Percentiles rank a stretch among this genome's conserved stretches.
Conservation (phyloP, 1,284 basidiomycete species). For the Thelephora terrestris region DNA sequence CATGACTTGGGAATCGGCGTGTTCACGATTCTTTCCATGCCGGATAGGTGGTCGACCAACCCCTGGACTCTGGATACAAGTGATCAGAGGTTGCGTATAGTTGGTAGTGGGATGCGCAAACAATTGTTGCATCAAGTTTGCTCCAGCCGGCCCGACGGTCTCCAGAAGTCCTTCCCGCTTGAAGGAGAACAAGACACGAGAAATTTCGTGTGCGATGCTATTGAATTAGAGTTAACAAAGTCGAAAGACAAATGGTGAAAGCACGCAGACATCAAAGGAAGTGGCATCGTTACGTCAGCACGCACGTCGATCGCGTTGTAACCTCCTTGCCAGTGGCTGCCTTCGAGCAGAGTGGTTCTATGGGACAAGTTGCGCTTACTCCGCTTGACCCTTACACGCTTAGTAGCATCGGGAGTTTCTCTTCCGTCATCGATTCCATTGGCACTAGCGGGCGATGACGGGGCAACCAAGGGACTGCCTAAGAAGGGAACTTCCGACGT, state of each 20-base stretch:
- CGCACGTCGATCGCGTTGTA: slow-evolving; percentile 56
- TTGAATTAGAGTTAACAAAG: slow-evolving; percentile 8
- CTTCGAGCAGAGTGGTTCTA: slow-evolving; percentile 47
- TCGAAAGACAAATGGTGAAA: slow-evolving; percentile 7
- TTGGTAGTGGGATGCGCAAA: slow-evolving; percentile 21
- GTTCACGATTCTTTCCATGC: slow-evolving; percentile 80
- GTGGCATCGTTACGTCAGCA: slow-evolving; percentile 46
- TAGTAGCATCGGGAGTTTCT: slow-evolving; percentile 49
- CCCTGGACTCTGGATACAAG: slow-evolving; percentile 47
- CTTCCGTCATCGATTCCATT: slow-evolving; percentile 19
- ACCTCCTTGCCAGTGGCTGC: slow-evolving; percentile 20
- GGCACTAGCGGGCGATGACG: slow-evolving; percentile 3
- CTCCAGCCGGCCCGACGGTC: slow-evolving; percentile 74
- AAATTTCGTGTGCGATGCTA: slow-evolving; percentile 74
- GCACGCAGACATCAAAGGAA: slow-evolving; percentile 57
- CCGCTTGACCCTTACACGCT: slow-evolving; percentile 53
- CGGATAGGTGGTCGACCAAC: slow-evolving; percentile 77
- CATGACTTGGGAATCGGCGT: slow-evolving; percentile 74
- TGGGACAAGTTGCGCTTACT: slow-evolving; percentile 42
- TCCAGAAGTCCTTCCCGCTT: slow-evolving; percentile 71
- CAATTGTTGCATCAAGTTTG: slow-evolving; percentile 66
- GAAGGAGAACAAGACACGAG: slow-evolving; percentile 60
- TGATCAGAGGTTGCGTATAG: background rate
- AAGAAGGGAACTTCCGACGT: slow-evolving; percentile 21
- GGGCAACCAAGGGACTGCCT: too few relatives aligned